These are phyloP conservation scores for Ocimum tenuiflorum DNA, from an alignment of 257 asterid species.

Conservation along the genomic window DNA sequence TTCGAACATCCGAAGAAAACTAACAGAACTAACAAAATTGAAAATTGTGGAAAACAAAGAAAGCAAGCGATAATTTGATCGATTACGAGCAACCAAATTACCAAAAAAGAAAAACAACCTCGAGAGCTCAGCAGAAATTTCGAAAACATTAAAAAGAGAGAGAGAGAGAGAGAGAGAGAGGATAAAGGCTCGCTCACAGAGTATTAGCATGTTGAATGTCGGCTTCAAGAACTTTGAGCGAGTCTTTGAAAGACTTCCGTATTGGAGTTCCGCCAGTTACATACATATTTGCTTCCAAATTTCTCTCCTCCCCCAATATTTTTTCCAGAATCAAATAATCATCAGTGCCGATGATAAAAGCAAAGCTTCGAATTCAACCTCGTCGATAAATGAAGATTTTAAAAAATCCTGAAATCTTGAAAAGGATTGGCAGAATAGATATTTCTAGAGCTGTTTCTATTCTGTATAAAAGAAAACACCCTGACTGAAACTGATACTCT, in stretches of 20 bases:
- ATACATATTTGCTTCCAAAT: slow-evolving; percentile 33
- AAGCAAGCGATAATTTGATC: neutral
- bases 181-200: slow-evolving; percentile 33
- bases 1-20: too few species aligned
- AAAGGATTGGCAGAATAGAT: neutral
- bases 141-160: neutral
- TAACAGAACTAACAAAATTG: too few species aligned
- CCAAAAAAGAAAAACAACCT: neutral
- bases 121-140: neutral
- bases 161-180: too few species aligned
- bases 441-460: neutral
- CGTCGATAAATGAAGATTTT: neutral
- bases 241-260: slow-evolving; percentile 72
- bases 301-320: neutral
- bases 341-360: neutral
- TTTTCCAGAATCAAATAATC: slow-evolving; percentile 24
- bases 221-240: slow-evolving; percentile 77
- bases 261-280: slow-evolving; percentile 47
- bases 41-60: neutral
- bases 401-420: neutral
- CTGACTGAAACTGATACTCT: slow-evolving; percentile 30
- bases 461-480: slow-evolving; percentile 1
- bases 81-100: slow-evolving; percentile 2
- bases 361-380: neutral
- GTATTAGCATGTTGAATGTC: slow-evolving; percentile 90